phyloP scores from a whole-genome alignment of 1,284 basidiomycete species.

The Wolfiporia cocos region DNA sequence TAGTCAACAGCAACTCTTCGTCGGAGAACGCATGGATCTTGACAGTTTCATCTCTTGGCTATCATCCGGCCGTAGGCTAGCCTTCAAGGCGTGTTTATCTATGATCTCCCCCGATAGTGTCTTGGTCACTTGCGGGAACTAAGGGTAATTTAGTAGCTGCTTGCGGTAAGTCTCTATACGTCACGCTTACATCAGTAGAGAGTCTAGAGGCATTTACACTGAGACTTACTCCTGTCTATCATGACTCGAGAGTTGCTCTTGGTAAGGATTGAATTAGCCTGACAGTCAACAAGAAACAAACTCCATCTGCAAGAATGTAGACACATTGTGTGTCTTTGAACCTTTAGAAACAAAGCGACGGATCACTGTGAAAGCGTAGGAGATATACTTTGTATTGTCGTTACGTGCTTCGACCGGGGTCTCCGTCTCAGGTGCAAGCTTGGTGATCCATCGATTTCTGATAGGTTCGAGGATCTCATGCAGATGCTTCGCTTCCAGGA shows the following conservation, averaged over 20 bases:
- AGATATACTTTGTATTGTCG: slow-evolving; percentile 22
- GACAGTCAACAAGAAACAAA: neutral
- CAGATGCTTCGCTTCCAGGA: slow-evolving; percentile 23
- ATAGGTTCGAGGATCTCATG: slow-evolving; percentile 22
- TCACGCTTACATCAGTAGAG: neutral
- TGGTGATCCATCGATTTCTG: slow-evolving; percentile 20
- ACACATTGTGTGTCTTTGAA: slow-evolving; percentile 20
- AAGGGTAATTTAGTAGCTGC: slow-evolving; percentile 24
- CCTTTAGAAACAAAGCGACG: slow-evolving; percentile 22
- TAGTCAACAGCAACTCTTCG: slow-evolving; percentile 45
- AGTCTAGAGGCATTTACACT: neutral
- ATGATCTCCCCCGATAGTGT: slow-evolving; percentile 24
- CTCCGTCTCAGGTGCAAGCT: slow-evolving; percentile 18
- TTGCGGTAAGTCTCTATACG: slow-evolving; percentile 23
- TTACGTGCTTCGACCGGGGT: slow-evolving; percentile 8
- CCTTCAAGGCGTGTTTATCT: slow-evolving; percentile 22
- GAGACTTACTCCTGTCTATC: slow-evolving; percentile 43
- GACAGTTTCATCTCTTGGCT: slow-evolving; percentile 2
- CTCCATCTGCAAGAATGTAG: slow-evolving; percentile 32
- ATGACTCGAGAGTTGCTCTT: slow-evolving; percentile 40
- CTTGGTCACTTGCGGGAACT: slow-evolving; percentile 22
- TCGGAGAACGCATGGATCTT: slow-evolving; percentile 34
- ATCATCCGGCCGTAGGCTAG: neutral
- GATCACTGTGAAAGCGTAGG: slow-evolving; percentile 25
- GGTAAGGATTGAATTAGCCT: slow-evolving; percentile 1